Evolutionary conservation across 2,329 filamentous ascomycete genomes (phyloP), one percentile per base, ranked within the genome.

Genomic region (Lizonia empirigonia): DNA sequence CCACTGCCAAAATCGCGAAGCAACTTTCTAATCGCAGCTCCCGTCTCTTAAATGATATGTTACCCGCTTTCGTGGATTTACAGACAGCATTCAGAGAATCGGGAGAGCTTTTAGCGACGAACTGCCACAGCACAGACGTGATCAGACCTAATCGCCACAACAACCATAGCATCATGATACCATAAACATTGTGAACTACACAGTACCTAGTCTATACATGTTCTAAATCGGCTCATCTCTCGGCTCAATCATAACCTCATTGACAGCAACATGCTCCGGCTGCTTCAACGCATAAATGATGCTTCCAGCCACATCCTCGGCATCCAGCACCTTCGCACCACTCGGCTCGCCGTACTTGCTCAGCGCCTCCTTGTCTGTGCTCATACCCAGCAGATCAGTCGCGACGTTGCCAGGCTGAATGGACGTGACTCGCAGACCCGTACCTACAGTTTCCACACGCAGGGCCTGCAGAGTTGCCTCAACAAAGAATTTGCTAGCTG

Each of bases 401-500:
- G 82, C 82, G 1, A 85, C 86, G 67, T 93, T 92, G 0, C 89
- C 89, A 0, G 89, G 89, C 76, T 93, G 89, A 2, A 93, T 80
- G 27, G 82, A 79, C 0, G 89, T 91, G 32, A 93, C 88, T 2
- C 88, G 80, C 39, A 93, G 74, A 0, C 89, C 89, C 0, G 82
- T 82, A 0, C 87, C 88, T 0, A 86, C 89, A 0, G 88, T 92
- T 78, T 93, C 89, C 7, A 92, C 74, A 7, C 89, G 84, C 59
- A 93, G 73, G 24, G 80, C 80, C 72, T 92, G 89, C n/a, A 93
- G 78, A 0, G 88, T 89, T 1, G 88, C 89, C 70, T 93, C 89
- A 46, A 93, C 88, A 68, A 93, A 93, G 80, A 92, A 91, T 70
- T 93, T 93, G 73, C 84, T 88, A 20, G 87, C 89, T 0, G 87